Evolutionary conservation across 371 early-diverging fungal species (phyloP).

Genomic region (Phascolomyces articulosus): DNA sequence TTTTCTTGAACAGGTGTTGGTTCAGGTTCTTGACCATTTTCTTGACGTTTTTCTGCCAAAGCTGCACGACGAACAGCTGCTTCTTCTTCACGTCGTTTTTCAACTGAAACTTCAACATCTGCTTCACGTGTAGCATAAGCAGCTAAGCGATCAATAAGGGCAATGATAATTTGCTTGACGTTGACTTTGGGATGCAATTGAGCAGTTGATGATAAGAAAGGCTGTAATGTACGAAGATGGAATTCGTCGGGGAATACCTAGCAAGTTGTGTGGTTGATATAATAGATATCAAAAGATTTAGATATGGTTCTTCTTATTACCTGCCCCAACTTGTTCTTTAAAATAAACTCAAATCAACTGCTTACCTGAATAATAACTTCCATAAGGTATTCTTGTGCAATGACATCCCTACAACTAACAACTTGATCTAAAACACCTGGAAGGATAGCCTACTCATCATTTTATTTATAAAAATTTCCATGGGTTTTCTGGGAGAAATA

Average conservation of each 20-base stretch:
- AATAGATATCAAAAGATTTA: no score
- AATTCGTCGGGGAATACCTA: constrained; percentile 95
- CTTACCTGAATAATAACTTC: constrained; percentile 94
- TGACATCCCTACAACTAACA: constrained; percentile 92
- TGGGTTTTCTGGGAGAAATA: no score
- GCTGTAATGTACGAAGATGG: constrained; percentile 89
- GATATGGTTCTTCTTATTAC: no score
- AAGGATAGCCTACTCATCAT: constrained; percentile 63
- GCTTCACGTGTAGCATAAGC: constrained; percentile 38
- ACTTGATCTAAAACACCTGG: constrained; percentile 94
- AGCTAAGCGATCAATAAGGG: constrained; percentile 88
- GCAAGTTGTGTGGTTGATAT: no score
- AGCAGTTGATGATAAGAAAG: constrained; percentile 89
- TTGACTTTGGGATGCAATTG: constrained; percentile 89
- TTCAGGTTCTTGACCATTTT: not conserved
- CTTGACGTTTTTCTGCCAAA: not conserved
- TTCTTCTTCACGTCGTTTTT: not conserved
- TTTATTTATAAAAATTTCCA: not conserved
- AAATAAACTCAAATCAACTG: no score
- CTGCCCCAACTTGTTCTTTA: no score
- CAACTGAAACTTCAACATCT: constrained; percentile 17
- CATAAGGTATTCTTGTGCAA: constrained; percentile 98
- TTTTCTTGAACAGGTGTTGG: not conserved
- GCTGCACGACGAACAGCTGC: not conserved
- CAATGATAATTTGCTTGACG: constrained; percentile 92